Conservation (phyloP, 108 stramenopile species). For the Cyclostephanos tholiformis region DNA sequence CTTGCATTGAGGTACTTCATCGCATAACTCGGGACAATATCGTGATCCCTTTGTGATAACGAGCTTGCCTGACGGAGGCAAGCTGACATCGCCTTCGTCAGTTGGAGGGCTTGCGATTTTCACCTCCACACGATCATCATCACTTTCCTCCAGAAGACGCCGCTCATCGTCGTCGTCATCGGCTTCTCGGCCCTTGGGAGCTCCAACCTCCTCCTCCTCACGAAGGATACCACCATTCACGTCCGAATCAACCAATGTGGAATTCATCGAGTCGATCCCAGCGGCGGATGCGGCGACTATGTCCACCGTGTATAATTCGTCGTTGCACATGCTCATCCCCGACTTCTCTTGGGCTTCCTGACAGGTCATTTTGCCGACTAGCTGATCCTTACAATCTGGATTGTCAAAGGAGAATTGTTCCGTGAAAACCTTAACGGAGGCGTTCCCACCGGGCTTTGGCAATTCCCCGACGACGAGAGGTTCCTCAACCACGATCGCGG, state of each 20-base stretch:
- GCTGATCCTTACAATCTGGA: constrained; percentile 1
- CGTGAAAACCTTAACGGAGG: no score
- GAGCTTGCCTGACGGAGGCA: background rate
- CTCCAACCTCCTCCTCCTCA: background rate
- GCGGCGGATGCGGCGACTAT: background rate
- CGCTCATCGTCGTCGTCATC: background rate
- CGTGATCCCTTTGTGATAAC: constrained; percentile 5
- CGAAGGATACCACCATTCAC: background rate
- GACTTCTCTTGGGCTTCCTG: background rate
- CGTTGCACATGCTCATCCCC: background rate
- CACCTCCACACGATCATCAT: background rate
- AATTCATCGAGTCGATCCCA: background rate
- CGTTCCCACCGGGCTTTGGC: background rate
- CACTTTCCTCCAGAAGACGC: background rate
- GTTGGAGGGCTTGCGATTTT: background rate
- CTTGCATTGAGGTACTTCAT: constrained; percentile 16
- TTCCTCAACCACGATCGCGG: constrained; percentile 1
- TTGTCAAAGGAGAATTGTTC: constrained; percentile 1
- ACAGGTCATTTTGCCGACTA: background rate
- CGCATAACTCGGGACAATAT: constrained; percentile 13
- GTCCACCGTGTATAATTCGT: constrained; percentile 4
- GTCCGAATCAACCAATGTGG: background rate
- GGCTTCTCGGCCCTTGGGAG: background rate
- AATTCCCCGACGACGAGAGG: constrained; percentile 11
- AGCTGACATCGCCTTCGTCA: background rate